Evolutionary conservation across 169 alveolate genomes (phyloP), one percentile per base, ranked within the genome.

Genomic region (Prorocentrum cordatum): DNA sequence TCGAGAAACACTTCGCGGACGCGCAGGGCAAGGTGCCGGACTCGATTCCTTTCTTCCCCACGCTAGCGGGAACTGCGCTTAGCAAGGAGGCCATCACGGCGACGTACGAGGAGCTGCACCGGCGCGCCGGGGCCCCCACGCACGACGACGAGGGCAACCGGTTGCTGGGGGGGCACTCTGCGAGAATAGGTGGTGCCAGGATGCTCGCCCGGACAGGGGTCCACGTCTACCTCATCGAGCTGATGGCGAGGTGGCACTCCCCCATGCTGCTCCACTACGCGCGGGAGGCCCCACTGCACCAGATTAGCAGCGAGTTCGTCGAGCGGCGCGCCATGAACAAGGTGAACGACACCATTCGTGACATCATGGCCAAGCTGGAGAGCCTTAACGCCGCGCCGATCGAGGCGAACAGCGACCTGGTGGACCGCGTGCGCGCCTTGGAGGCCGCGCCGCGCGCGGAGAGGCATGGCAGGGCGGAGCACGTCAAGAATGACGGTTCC

Each of bases 261-360:
- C 67, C 87, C 29, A 75, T 75, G 86, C 32, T 75, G 38, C 0
- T 75, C 2, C 86, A 36, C 61, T 58, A 75, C 18, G 87, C 87
- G 1, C 26, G 36, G 31, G 0, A 71, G 0, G 87, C 87, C 0
- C 73, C 71, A 0, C n/a, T 58, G 29, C 10, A 20, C 12, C 22
- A 36, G 24, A 14, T 58, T 22, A 54, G 70, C n/a, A 26, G 26
- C 14, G 61, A 35, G 2, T 36, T n/a, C n/a, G n/a, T n/a, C n/a
- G n/a, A n/a, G n/a, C n/a, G n/a, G n/a, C n/a, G n/a, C n/a, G n/a
- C n/a, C n/a, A n/a, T n/a, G n/a, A n/a, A n/a, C n/a, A n/a, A n/a
- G n/a, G n/a, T n/a, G n/a, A n/a, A n/a, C n/a, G n/a, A n/a, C n/a
- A n/a, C n/a, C n/a, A n/a, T n/a, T n/a, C n/a, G n/a, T n/a, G n/a